These are phyloP conservation scores for Podospora comata DNA, from an alignment of 495 filamentous ascomycete species.

Conservation along the genomic window DNA sequence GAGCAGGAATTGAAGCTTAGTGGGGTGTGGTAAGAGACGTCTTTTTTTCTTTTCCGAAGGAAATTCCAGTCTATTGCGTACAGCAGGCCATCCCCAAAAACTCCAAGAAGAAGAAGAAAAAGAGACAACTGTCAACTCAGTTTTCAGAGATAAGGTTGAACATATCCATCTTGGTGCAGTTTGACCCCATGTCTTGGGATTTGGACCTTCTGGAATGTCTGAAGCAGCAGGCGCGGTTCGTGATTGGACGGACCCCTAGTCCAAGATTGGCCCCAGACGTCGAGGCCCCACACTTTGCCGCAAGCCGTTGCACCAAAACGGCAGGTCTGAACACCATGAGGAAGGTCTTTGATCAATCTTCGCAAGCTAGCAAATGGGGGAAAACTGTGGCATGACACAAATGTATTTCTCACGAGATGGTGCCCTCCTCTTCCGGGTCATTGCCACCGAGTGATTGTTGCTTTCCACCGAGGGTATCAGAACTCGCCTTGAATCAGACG, in stretches of 20 bases:
- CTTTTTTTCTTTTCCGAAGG: background rate
- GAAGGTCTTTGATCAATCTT: background rate
- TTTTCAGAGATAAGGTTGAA: background rate
- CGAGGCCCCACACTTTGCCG: background rate
- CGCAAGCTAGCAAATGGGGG: background rate
- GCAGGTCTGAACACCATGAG: background rate
- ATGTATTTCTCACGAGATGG: background rate
- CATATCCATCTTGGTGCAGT: background rate
- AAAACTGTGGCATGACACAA: background rate
- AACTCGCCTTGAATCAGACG: background rate
- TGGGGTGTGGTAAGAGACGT: background rate
- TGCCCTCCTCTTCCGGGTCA: background rate
- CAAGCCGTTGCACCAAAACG: slow-evolving; percentile 3
- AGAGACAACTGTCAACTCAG: background rate
- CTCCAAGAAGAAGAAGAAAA: slow-evolving; percentile 1
- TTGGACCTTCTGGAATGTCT: slow-evolving; percentile 5
- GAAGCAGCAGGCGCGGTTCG: background rate
- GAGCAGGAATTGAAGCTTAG: background rate
- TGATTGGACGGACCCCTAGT: slow-evolving; percentile 1
- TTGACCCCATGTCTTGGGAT: background rate
- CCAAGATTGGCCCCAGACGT: background rate
- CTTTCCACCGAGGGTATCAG: background rate
- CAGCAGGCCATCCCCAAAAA: background rate
- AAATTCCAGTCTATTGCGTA: background rate
- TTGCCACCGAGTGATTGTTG: background rate